Base-by-base conservation (phyloP, 768 basidiomycete species). In the Phanerochaete sordida region DNA sequence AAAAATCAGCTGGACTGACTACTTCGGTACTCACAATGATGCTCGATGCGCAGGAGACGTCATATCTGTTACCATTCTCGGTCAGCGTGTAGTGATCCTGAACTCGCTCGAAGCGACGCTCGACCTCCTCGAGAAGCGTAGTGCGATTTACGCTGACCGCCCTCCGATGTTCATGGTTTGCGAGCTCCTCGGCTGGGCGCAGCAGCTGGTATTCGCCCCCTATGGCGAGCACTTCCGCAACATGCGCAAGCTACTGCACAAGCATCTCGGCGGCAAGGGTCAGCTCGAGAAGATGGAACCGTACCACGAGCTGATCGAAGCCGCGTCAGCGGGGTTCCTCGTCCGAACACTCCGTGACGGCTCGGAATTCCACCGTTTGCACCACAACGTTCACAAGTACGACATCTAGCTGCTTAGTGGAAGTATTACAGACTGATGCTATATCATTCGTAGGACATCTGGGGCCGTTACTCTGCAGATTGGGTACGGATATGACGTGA, bases 261-360 rank as follows among this genome's bases (percentile, higher is more conserved):
- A 72, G 0, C 72, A 76, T 45, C 74, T 83, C 39, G 82, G 79
- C 0, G 75, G 74, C 28, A 73, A 73, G 1, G 53, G 53, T 15
- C 53, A 54, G 39, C 33, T 54, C 13, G 70, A 72, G 2, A 65
- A 73, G n/a, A 70, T 80, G 56, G 67, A 68, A 8, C 62, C 65
- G 19, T 80, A 73, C 64, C 68, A 73, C 27, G 54, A 65, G 2
- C 63, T 75, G 27, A 73, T 81, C 57, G 76, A 81, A 59, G 44
- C 66, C 1, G 79, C 81, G 56, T 76, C 79, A 1, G 74, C 69
- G 5, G 69, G 68, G 19, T 81, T 83, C 70, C 67, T 84, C 23
- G 65, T 71, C 16, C 77, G 76, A 1, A 68, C 80, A 5, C 69
- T 76, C 6, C 67, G 69, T 1, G 72, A 77, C 15, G n/a, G n/a